These are phyloP conservation scores for Fusarium sp. DNA, from an alignment of 2,329 filamentous ascomycete genomes.

Conservation along the genomic window DNA sequence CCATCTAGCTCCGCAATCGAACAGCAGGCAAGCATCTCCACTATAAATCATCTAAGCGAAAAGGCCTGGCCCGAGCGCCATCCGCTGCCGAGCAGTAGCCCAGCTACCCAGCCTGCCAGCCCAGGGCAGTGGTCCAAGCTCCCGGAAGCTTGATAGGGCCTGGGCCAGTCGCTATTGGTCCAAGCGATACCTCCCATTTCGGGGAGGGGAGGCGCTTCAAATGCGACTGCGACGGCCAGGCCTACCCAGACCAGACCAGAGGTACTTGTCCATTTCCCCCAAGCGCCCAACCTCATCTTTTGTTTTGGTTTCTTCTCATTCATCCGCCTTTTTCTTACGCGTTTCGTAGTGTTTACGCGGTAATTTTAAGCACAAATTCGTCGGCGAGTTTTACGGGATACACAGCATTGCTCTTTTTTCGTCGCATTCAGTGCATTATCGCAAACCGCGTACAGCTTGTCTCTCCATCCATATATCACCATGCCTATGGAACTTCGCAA, in stretches of 20 bases:
- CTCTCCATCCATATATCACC: conserved; percentile 25
- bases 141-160: conserved; percentile 48
- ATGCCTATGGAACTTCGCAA: conserved; percentile 73
- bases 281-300: conserved; percentile 47
- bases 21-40: conserved; percentile 8
- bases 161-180: conserved; percentile 44
- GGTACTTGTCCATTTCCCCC: conserved; percentile 21
- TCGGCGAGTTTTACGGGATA: conserved; percentile 15
- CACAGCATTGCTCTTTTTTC: conserved; percentile 22
- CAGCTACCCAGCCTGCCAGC: too few relatives aligned
- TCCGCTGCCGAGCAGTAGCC: conserved; percentile 44
- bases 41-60: conserved; percentile 35
- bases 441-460: conserved; percentile 18
- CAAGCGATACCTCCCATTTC: conserved; percentile 27
- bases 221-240: conserved; percentile 48
- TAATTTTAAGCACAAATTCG: conserved; percentile 20
- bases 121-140: conserved; percentile 48
- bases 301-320: conserved; percentile 40
- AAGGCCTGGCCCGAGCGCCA: conserved; percentile 32
- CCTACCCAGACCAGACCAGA: conserved; percentile 13
- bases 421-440: conserved; percentile 41
- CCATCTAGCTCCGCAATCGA: conserved; percentile 17
- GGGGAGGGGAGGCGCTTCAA: conserved; percentile 32
- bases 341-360: conserved; percentile 19
- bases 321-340: conserved; percentile 27